phyloP scores from a whole-genome alignment of 345 rosid genomes.

The Garcia nutans region DNA sequence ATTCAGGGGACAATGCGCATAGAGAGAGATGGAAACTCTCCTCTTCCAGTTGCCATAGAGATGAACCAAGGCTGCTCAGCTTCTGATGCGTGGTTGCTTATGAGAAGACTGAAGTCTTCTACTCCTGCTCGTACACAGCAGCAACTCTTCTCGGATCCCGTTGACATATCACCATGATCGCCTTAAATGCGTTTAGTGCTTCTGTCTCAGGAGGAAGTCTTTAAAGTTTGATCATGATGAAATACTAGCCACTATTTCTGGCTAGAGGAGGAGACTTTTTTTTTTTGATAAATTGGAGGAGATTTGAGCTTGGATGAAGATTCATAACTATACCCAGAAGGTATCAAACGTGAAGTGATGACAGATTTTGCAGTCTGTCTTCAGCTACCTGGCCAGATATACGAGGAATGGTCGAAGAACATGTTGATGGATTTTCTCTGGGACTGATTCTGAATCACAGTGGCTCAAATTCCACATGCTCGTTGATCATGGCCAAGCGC shows the following conservation, averaged over 20 bases:
- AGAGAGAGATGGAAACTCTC: constrained; percentile 54
- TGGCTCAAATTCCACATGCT: no score
- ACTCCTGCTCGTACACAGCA: constrained; percentile 25
- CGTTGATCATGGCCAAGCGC: background rate
- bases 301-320: background rate
- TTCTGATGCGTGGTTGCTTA: constrained; percentile 73
- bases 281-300: no score
- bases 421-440: background rate
- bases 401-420: background rate
- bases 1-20: constrained; percentile 72
- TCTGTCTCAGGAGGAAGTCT: background rate
- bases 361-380: background rate
- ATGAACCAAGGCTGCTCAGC: constrained; percentile 67
- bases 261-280: background rate
- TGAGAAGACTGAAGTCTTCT: constrained; percentile 49
- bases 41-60: constrained; percentile 66
- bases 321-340: background rate
- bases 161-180: constrained; percentile 50
- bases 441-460: background rate
- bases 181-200: background rate
- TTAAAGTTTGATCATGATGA: background rate
- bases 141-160: constrained; percentile 15
- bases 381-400: background rate
- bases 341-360: background rate
- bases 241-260: background rate